These are phyloP conservation scores for Trypanosoma platydactyli DNA, from an alignment of 208 protist genomes.

Conservation along the genomic window DNA sequence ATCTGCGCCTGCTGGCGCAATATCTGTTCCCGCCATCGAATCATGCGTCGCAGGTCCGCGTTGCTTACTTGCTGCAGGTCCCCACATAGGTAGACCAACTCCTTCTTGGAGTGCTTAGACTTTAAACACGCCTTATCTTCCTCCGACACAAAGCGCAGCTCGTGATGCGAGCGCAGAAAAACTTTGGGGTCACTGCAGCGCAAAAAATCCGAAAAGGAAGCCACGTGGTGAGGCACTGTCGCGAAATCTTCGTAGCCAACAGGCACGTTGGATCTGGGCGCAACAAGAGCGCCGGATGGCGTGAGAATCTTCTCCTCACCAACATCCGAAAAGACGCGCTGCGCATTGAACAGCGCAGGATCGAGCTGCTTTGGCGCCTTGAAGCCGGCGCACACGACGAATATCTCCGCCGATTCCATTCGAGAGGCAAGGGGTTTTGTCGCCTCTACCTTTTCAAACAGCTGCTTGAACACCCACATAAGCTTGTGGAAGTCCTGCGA, in stretches of 20 bases:
- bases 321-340: conserved; percentile 95
- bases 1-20: conserved; percentile 49
- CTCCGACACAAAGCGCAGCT: conserved; percentile 87
- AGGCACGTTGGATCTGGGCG: conserved; percentile 76
- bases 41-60: conserved; percentile 89
- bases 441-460: conserved; percentile 98
- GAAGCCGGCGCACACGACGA: conserved; percentile 97
- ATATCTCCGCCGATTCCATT: conserved; percentile 99
- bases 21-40: conserved; percentile 94
- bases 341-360: conserved; percentile 94
- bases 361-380: conserved; percentile 96
- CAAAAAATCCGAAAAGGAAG: conserved; percentile 91
- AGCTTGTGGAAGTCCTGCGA: conserved; percentile 98
- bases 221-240: conserved; percentile 74
- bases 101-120: conserved; percentile 87
- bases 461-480: conserved; percentile 97
- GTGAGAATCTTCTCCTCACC: conserved; percentile 87
- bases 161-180: conserved; percentile 87
- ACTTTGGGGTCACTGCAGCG: conserved; percentile 82
- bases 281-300: conserved; percentile 63
- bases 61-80: conserved; percentile 96
- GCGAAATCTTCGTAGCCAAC: conserved; percentile 93
- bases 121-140: conserved; percentile 74
- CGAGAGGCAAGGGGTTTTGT: conserved; percentile 98
- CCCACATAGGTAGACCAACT: conserved; percentile 89